These are phyloP conservation scores for Agrocybe praecox DNA, from an alignment of 768 basidiomycete genomes.

Conservation along the genomic window DNA sequence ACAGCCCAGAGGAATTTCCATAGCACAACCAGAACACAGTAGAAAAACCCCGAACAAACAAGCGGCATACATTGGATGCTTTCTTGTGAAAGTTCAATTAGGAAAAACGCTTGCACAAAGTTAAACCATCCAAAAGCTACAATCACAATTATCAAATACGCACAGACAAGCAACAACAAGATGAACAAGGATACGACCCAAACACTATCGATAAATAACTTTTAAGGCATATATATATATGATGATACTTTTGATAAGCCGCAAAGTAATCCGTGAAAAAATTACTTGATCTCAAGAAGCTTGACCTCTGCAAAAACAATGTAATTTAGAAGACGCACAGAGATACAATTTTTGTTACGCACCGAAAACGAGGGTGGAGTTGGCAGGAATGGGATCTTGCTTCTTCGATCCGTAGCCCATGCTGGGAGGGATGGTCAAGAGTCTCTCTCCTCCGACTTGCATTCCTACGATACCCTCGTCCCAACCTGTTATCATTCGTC, in stretches of 20 bases:
- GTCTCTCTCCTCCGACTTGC: slow-evolving; percentile 88
- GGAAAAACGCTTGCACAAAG: neutral
- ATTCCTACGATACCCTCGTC: slow-evolving; percentile 92
- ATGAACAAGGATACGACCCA: neutral
- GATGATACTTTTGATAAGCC: slow-evolving; percentile 11
- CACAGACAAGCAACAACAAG: neutral
- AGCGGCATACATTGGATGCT: neutral
- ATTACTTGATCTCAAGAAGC: slow-evolving; percentile 66
- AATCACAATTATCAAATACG: neutral
- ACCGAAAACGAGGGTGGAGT: slow-evolving; percentile 86
- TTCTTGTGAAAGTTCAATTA: neutral
- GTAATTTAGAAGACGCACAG: neutral
- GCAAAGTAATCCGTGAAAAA: neutral
- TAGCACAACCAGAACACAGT: neutral
- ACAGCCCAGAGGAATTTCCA: too few species aligned
- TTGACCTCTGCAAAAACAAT: slow-evolving; percentile 65
- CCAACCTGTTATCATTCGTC: slow-evolving; percentile 59
- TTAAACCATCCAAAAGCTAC: neutral
- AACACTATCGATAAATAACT: neutral
- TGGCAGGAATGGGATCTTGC: slow-evolving; percentile 66
- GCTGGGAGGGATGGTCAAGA: slow-evolving; percentile 70
- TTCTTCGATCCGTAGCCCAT: slow-evolving; percentile 74
- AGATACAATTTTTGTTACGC: slow-evolving; percentile 29
- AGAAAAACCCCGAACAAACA: neutral
- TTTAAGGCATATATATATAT: neutral